Base-by-base conservation (phyloP, 2,329 filamentous ascomycete species). In the Penicillium sp. region DNA sequence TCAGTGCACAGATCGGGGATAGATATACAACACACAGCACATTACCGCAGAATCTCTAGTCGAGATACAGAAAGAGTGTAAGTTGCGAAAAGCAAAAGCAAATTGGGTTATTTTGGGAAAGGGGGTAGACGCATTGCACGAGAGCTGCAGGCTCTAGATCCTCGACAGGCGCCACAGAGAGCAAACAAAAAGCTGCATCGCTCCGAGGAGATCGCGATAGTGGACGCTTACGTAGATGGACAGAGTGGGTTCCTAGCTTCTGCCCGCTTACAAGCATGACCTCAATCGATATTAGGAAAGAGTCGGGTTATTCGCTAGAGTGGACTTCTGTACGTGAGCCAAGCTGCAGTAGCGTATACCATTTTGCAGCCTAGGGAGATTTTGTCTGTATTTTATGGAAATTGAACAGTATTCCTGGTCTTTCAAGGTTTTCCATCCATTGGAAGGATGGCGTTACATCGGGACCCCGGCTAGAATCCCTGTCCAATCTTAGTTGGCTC, bases 91-190 rank as follows among this genome's bases (percentile, higher is more conserved):
- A n/a, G 14, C 22, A n/a, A 47, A 47, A 35, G 43, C 22, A 52
- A 46, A 24, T 10, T 19, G 26, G 26, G 43, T 21, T n/a, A 6
- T 21, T 4, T 29, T 21, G 24, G 21, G 26, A 53, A 39, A 31
- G 22, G 45, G 33, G 46, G n/a, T 14, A n/a, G 19, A 21, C 10
- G 29, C 24, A 52, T 45, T 22, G 29, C 49, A 33, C 49, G 41
- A 45, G 43, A n/a, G n/a, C 45, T 49, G 53, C 53, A 48, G 24
- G 53, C 41, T 48, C 49, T 53, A 46, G 27, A 53, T 52, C 24
- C n/a, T n/a, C 16, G 31, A 48, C 29, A 53, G 45, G 26, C 45
- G 57, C 57, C 49, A 56, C 56, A 49, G 48, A 52, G 16, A 16
- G 48, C 51, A 26, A 52, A 45, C 44, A 51, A 37, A 31, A 41